These are phyloP conservation scores for Serendipita sp. DNA, from an alignment of 768 basidiomycete genomes.

Conservation along the genomic window DNA sequence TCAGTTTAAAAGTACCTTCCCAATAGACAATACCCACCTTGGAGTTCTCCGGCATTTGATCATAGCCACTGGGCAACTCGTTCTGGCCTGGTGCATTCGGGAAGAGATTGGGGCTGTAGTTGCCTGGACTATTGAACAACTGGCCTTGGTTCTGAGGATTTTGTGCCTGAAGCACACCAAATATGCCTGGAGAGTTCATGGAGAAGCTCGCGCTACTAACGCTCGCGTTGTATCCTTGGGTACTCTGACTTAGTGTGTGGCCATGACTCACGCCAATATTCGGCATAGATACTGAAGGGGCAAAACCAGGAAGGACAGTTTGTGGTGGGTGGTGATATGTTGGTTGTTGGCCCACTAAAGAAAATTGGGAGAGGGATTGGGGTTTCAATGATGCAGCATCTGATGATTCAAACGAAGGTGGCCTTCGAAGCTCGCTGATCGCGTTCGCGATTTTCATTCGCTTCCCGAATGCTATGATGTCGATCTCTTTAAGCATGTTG, in stretches of 20 bases:
- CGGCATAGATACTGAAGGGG: neutral
- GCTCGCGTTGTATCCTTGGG: neutral
- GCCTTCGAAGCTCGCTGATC: conserved; percentile 70
- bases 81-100: neutral
- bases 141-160: neutral
- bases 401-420: conserved; percentile 44
- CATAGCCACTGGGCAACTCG: neutral
- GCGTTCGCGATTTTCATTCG: conserved; percentile 86
- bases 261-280: neutral
- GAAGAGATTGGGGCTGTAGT: neutral
- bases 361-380: conserved; percentile 3
- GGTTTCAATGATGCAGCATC: conserved; percentile 17
- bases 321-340: neutral
- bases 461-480: conserved; percentile 87
- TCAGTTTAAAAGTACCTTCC: neutral
- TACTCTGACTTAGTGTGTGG: neutral
- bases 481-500: conserved; percentile 88
- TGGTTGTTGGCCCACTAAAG: neutral
- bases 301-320: neutral
- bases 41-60: neutral
- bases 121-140: neutral
- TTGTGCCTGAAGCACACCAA: neutral
- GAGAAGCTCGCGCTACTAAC: neutral
- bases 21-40: neutral
- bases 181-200: neutral